Evolutionary conservation across 2,329 filamentous ascomycete species (phyloP), one percentile per base, ranked within the genome.

Genomic region (Xylaria arbuscula): DNA sequence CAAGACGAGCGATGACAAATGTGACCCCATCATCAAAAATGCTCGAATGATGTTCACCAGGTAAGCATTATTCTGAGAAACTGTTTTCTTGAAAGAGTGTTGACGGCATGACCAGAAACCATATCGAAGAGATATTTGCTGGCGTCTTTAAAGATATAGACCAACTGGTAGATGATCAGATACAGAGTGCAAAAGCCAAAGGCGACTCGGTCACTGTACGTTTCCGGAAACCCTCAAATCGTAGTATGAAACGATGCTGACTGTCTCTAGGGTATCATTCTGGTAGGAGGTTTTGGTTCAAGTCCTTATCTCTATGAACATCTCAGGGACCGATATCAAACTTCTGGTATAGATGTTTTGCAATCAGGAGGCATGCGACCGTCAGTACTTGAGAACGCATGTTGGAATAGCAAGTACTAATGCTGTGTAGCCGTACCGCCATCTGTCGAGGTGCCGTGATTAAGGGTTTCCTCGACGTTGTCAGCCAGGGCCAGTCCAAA

Each of bases 261-360:
- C 3, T 32, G 3, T 34, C 3, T 34, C 7, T 11, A 67, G 64
- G 59, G 64, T 22, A 63, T 67, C 3, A 54, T 67, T 42, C 19
- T 67, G 10, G 64, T 67, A 7, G 64, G 64, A 10, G 64, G 64
- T 9, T 24, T 67, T 24, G 59, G 64, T 1, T 11, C 28, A 10
- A 63, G 64, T 13, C 64, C 59, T 2, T 62, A 67, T 53, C 53
- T 67, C 17, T 58, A 67, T 28, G 64, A 62, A 13, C 47, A 58
- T n/a, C 50, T 47, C n/a, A 48, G 47, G 9, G 48, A 42, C 45
- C 45, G 57, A 17, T 60, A 60, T 36, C 42, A 64, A 34, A 15
- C 28, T 11, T 8, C 17, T 36, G 62, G 62, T 10, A 59, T 64
- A 58, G 36, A 53, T 17, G 34, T 64, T 42, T 11, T 58, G 17